phyloP scores from a whole-genome alignment of 2,329 filamentous ascomycete genomes.

The Xylaria multiplex region DNA sequence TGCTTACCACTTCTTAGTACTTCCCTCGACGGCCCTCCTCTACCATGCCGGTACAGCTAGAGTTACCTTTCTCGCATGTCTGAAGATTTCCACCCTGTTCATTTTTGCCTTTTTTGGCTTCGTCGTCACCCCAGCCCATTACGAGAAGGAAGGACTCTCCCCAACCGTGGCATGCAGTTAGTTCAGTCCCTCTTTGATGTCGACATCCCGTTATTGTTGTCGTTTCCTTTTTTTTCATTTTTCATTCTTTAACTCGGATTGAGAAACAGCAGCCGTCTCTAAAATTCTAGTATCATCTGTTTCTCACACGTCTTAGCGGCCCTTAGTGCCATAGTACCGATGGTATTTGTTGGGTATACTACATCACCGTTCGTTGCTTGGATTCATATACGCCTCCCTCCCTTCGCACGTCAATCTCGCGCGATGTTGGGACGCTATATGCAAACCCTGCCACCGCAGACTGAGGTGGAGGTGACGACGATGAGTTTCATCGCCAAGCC shows the following conservation, averaged over 20 bases:
- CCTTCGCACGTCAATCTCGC: constrained; percentile 70
- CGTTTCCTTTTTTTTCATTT: neutral
- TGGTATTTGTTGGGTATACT: constrained; percentile 71
- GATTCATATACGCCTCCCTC: constrained; percentile 75
- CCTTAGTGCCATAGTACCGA: constrained; percentile 70
- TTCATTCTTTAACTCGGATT: neutral
- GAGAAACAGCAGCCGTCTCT: neutral
- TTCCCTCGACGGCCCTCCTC: constrained; percentile 71
- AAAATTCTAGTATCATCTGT: neutral
- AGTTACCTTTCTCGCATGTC: constrained; percentile 73
- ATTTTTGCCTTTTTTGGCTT: constrained; percentile 73
- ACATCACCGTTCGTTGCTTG: constrained; percentile 77
- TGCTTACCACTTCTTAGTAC: constrained; percentile 50
- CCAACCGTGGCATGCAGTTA: constrained; percentile 42
- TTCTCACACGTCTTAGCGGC: constrained; percentile 56
- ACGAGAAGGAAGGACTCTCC: constrained; percentile 50
- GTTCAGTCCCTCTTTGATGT: constrained; percentile 17
- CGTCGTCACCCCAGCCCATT: constrained; percentile 69
- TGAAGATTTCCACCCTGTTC: constrained; percentile 78
- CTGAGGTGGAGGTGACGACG: constrained; percentile 63
- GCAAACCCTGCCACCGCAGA: constrained; percentile 56
- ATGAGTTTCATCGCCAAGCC: constrained; percentile 67
- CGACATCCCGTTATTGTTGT: neutral
- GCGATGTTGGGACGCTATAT: constrained; percentile 65
- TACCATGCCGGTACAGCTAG: constrained; percentile 78